These are phyloP conservation scores for Rhizodiscina lignyota DNA, from an alignment of 495 filamentous ascomycete genomes.

Conservation along the genomic window DNA sequence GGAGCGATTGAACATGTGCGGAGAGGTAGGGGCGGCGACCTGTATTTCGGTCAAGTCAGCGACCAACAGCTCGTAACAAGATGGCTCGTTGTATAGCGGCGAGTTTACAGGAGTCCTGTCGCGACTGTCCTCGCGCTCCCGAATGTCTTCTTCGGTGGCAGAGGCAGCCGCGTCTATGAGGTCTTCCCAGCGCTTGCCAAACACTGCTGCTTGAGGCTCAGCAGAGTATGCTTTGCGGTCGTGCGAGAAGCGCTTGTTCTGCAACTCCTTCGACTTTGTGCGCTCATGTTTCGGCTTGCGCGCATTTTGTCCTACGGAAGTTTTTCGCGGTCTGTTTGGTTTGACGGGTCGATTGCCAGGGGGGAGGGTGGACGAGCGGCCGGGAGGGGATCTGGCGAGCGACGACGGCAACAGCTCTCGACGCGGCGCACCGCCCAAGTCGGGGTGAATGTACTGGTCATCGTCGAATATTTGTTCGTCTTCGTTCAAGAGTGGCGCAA, in stretches of 20 bases:
- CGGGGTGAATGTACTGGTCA: no score
- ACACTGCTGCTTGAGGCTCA: slow-evolving; percentile 57
- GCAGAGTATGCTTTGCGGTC: slow-evolving; percentile 69
- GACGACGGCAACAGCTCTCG: slow-evolving; percentile 70
- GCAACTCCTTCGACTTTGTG: slow-evolving; percentile 49
- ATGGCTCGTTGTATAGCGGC: no score
- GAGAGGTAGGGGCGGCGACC: no score
- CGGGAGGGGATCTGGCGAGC: slow-evolving; percentile 63
- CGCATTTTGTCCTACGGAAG: slow-evolving; percentile 61
- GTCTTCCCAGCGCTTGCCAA: slow-evolving; percentile 86
- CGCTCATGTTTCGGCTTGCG: slow-evolving; percentile 61
- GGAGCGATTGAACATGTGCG: slow-evolving; percentile 53
- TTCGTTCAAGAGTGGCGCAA: slow-evolving; percentile 12
- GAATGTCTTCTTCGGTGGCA: slow-evolving; percentile 80
- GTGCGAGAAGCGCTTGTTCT: slow-evolving; percentile 45
- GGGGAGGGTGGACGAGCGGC: slow-evolving; percentile 71
- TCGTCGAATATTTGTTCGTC: no score
- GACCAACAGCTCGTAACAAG: no score
- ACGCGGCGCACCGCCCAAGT: slow-evolving; percentile 38
- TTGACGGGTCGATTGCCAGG: slow-evolving; percentile 54
- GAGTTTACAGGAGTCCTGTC: no score
- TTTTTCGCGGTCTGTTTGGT: slow-evolving; percentile 56
- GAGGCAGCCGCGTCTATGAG: slow-evolving; percentile 82
- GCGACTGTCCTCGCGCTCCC: no score
- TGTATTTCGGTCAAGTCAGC: no score